Percentiles rank a stretch among this genome's conserved stretches.
These are phyloP conservation scores for Microbotryum silenes-acaulis DNA, from an alignment of 1,284 basidiomycete species.

Conservation along the genomic window DNA sequence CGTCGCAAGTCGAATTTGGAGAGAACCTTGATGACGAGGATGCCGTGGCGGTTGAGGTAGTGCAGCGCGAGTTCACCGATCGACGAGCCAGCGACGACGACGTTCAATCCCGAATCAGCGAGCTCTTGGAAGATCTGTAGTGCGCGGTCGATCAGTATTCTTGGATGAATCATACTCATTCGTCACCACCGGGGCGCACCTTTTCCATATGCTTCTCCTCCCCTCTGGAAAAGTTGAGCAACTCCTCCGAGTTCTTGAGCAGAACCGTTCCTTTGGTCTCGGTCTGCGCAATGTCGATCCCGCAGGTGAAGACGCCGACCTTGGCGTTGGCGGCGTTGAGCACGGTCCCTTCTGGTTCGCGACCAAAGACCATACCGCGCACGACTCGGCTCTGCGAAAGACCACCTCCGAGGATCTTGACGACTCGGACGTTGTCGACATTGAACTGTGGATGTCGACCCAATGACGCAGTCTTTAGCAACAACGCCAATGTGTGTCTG, in stretches of 20 bases:
- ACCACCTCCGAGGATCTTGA: slow-evolving; percentile 95
- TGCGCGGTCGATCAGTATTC: neutral
- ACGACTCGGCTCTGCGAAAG: slow-evolving; percentile 78
- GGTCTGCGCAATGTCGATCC: slow-evolving; percentile 87
- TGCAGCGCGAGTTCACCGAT: slow-evolving; percentile 95
- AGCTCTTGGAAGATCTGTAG: slow-evolving; percentile 92
- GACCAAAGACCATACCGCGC: slow-evolving; percentile 95
- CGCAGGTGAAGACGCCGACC: slow-evolving; percentile 89
- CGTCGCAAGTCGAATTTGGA: slow-evolving; percentile 97
- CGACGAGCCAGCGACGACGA: slow-evolving; percentile 85
- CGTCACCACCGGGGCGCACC: slow-evolving; percentile 45
- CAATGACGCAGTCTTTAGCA: neutral
- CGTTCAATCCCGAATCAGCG: slow-evolving; percentile 86
- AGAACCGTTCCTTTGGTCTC: slow-evolving; percentile 99
- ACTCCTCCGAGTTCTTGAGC: slow-evolving; percentile 90
- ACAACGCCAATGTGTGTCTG: slow-evolving; percentile 4
- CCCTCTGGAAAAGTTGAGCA: slow-evolving; percentile 90
- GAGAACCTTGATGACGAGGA: slow-evolving; percentile 92
- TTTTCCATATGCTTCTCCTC: slow-evolving; percentile 95
- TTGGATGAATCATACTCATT: neutral
- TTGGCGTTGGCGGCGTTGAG: slow-evolving; percentile 77
- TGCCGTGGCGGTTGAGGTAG: slow-evolving; percentile 88
- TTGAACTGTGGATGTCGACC: slow-evolving; percentile 56
- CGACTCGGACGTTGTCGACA: slow-evolving; percentile 95
- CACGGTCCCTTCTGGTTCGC: slow-evolving; percentile 82